phyloP scores from a whole-genome alignment of 2,329 filamentous ascomycete genomes.

The Dothiorella sarmentorum region DNA sequence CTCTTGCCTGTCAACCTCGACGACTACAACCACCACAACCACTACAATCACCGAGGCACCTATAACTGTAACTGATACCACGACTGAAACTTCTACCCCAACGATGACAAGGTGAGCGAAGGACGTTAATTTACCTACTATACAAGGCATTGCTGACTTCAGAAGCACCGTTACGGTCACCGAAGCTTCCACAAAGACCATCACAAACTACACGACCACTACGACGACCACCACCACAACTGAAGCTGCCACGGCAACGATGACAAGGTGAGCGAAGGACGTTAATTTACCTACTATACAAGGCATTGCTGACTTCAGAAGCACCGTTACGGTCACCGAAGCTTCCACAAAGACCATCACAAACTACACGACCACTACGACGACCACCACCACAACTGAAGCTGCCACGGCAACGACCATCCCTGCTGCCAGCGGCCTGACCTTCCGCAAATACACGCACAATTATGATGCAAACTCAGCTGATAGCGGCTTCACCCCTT shows the following conservation, averaged over 20 bases:
- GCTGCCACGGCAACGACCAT: background rate
- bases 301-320: background rate
- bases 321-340: background rate
- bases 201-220: background rate
- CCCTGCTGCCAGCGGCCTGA: background rate
- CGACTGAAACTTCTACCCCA: background rate
- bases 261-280: background rate
- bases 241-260: background rate
- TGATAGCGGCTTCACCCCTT: background rate
- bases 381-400: background rate
- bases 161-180: background rate
- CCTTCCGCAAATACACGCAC: slow-evolving; percentile 2
- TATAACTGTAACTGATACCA: background rate
- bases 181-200: background rate
- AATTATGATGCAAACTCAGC: background rate
- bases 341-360: background rate
- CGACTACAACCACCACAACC: background rate
- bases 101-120: background rate
- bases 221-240: background rate
- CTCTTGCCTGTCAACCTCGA: background rate
- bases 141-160: background rate
- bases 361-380: background rate
- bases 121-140: background rate
- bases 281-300: background rate
- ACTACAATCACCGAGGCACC: background rate